Evolutionary conservation across 164 flowering plant species (phyloP).

Genomic region (Aristolochia contorta): DNA sequence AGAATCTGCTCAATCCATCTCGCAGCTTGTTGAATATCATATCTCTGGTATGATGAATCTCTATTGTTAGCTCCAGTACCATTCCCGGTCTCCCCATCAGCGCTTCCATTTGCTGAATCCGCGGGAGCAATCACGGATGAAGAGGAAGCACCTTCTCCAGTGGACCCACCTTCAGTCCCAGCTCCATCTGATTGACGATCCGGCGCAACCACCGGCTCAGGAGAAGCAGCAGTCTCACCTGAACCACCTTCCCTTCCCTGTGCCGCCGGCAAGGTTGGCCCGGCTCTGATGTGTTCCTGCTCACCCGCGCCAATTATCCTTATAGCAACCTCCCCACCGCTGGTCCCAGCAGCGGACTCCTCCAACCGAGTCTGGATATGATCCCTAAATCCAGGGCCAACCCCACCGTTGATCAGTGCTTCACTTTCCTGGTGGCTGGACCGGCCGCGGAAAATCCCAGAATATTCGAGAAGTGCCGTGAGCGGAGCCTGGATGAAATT

Average conservation of each 20-base stretch:
- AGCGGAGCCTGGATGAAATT: constrained; percentile 73
- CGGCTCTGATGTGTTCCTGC: constrained; percentile 44
- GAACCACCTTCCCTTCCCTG: constrained; percentile 11
- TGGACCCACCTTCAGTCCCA: constrained; percentile 27
- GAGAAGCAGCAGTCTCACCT: constrained; percentile 12
- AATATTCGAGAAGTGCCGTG: constrained; percentile 75
- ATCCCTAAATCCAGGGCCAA: constrained; percentile 12
- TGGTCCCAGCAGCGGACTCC: constrained; percentile 18
- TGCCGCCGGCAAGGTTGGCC: constrained; percentile 4
- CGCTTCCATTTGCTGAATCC: constrained; percentile 15
- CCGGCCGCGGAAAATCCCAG: constrained; percentile 62
- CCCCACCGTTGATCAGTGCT: constrained; percentile 20
- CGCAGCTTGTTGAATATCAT: constrained; percentile 96
- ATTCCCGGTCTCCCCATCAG: constrained; percentile 40
- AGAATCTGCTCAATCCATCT: constrained; percentile 96
- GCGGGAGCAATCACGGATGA: constrained; percentile 11
- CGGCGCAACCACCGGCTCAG: constrained; percentile 14
- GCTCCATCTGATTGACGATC: constrained; percentile 26
- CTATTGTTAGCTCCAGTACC: constrained; percentile 39
- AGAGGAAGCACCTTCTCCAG: constrained; percentile 26
- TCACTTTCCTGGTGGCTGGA: constrained; percentile 45
- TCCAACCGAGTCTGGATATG: constrained; percentile 19
- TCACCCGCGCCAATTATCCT: constrained; percentile 78
- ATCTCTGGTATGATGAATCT: constrained; percentile 90
- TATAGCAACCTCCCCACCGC: constrained; percentile 79